phyloP scores from a whole-genome alignment of 164 flowering plant species.

The Chimonanthus salicifolius region DNA sequence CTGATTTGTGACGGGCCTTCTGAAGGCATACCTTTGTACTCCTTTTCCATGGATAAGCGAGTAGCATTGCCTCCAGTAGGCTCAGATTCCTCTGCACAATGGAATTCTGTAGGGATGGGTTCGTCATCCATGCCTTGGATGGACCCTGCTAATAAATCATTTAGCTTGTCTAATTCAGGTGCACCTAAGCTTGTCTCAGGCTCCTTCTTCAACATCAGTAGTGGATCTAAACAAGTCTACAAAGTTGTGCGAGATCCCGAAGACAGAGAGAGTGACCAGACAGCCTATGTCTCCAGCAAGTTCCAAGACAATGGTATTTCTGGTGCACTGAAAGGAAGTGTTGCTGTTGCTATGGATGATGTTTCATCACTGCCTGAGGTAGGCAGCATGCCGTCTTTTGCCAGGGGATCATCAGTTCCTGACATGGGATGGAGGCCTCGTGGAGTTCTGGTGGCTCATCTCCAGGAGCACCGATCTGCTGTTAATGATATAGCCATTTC shows the following conservation, averaged over 20 bases:
- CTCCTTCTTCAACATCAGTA: conserved; percentile 48
- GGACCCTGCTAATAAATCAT: conserved; percentile 64
- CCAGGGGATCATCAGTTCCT: conserved; percentile 54
- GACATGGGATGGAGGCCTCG: conserved; percentile 98
- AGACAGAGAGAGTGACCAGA: conserved; percentile 60
- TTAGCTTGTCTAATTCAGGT: conserved; percentile 64
- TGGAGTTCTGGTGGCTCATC: conserved; percentile 94
- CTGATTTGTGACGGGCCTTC: conserved; percentile 62
- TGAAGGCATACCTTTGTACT: conserved; percentile 90
- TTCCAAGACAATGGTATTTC: conserved; percentile 61
- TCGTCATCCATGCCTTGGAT: conserved; percentile 75
- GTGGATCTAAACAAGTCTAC: conserved; percentile 61
- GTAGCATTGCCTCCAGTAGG: conserved; percentile 43
- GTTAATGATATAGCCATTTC: conserved; percentile 89
- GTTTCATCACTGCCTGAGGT: conserved; percentile 41
- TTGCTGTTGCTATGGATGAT: conserved; percentile 37
- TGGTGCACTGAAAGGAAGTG: conserved; percentile 40
- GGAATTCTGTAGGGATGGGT: conserved; percentile 49
- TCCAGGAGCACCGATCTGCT: conserved; percentile 97
- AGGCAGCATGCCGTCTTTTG: conserved; percentile 42
- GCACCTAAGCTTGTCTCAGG: conserved; percentile 86
- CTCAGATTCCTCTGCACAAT: conserved; percentile 54
- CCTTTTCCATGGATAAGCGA: conserved; percentile 70
- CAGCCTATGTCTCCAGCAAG: conserved; percentile 37
- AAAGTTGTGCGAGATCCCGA: conserved; percentile 87